Base-by-base conservation (phyloP, 2,329 filamentous ascomycete species). In the Fusarium sterilihyphosum region DNA sequence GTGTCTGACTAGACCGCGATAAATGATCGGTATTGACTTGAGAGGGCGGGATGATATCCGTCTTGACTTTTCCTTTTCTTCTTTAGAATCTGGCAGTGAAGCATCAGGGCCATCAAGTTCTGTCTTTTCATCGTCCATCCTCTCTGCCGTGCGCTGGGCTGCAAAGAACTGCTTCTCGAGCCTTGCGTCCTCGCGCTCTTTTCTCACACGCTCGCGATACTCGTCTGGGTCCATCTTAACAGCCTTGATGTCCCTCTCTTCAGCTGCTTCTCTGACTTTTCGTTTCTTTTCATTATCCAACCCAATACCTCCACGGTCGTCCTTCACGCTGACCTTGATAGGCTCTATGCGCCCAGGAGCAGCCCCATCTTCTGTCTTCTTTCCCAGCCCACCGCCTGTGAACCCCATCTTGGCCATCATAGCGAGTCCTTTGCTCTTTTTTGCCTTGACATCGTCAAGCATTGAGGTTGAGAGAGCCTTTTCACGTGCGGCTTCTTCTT, bases 361-460 rank as follows among this genome's bases (percentile, higher is more conserved):
- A n/a, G 80, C 70, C 33, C 84, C 83, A 14, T 84, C 84, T n/a
- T 86, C 85, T 76, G 89, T 90, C 72, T 81, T 81, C 63, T 82
- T 84, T 3, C 96, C 96, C 7, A 98, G 85, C 0, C 91, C 88
- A 41, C 90, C 91, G 31, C 95, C 95, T 66, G 91, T 92, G 85
- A 97, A 99, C 2, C 96, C 96, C 88, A 99, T 94, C 83, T 94
- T 96, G 29, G 94, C 92, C 95, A 99, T 98, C 94, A 99, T 98
- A 74, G 94, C 91, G 71, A 97, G 90, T 4, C 96, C 96, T 81
- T 98, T 98, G 84, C 92, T 97, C 77, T 88, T 89, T 57, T 90
- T 87, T 22, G 88, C 84, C 22, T 82, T 82, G 11, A 85, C 82
- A 44, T 84, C 81, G 26, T 91, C 89, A 12, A 98, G 86, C 56